Evolutionary conservation across 305 asterid genomes (phyloP).

Genomic region (Fraxinus dipetala): DNA sequence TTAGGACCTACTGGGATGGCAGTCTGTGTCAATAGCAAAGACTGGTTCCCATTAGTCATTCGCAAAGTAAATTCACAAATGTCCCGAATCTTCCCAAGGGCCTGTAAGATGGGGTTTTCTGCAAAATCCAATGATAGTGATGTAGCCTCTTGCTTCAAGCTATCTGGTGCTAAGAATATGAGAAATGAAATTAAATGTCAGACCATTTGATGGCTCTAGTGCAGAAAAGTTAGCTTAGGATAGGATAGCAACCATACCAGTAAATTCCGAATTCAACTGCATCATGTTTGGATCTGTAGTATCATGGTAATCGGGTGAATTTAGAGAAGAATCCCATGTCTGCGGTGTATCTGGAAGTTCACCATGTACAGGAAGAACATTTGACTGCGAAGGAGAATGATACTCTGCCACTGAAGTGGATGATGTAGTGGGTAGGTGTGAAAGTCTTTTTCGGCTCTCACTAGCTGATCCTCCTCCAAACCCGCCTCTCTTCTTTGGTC

Average conservation of each 20-base stretch:
- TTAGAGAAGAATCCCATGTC: conserved; percentile 55
- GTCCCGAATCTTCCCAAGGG: conserved; percentile 54
- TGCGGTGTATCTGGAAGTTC: conserved; percentile 45
- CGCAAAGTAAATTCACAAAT: conserved; percentile 47
- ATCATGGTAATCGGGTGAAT: conserved; percentile 42
- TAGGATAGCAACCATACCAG: conserved; percentile 29
- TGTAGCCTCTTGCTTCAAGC: conserved; percentile 6
- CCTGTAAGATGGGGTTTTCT: conserved; percentile 33
- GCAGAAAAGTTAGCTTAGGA: neutral
- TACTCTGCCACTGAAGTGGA: conserved; percentile 30
- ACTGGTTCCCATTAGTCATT: conserved; percentile 38
- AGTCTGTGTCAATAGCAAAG: conserved; percentile 33
- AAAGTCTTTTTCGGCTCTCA: conserved; percentile 33
- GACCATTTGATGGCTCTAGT: neutral
- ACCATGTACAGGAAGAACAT: conserved; percentile 22
- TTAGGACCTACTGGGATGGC: conserved; percentile 42
- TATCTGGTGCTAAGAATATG: conserved; percentile 14
- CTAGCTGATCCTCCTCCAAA: conserved; percentile 28
- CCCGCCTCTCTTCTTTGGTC: conserved; percentile 55
- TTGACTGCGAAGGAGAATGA: conserved; percentile 36
- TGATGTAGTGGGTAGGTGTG: conserved; percentile 22
- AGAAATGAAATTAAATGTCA: neutral
- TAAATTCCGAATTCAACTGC: conserved; percentile 45
- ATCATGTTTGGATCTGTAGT: conserved; percentile 37
- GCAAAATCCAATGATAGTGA: conserved; percentile 22